Evolutionary conservation across 2,329 filamentous ascomycete genomes (phyloP), one percentile per base, ranked within the genome.

Genomic region (Elsinoe batatas): DNA sequence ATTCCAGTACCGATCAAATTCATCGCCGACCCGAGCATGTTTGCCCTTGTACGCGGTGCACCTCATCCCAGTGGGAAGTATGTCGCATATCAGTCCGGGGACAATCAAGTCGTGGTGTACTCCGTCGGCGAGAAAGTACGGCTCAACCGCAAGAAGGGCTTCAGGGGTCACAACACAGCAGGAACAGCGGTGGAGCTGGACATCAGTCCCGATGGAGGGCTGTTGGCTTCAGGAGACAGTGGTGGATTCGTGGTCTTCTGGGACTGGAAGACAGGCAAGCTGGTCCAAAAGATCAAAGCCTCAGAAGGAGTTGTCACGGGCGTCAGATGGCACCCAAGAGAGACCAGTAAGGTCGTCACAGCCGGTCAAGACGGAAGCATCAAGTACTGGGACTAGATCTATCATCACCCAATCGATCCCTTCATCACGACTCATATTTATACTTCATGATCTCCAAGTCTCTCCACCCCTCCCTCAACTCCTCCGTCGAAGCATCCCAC

Each of bases 191-290:
- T 97, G 60, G 93, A 95, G 65, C 79, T 98, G 51, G 84, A 86
- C 53, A 86, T 94, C 67, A 89, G 84, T 64, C 88, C 91, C 0
- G 93, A 97, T 68, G 93, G 93, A 0, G 89, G 95, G 67, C 95
- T 96, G 69, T 76, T 98, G 55, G 85, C 83, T 17, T 87, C 82
- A 15, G 93, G 93, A 59, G 93, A 98, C 70, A 88, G 83, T 53
- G 89, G 82, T 13, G 93, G 94, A 35, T 96, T 82, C 65, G 83
- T 95, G 47, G 95, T 88, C 72, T 96, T 97, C 74, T 98, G 91
- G 89, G 93, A 97, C 72, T 98, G 91, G 88, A 98, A 98, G 80
- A 96, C 90, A 37, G 95, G 91, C 71, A 97, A 96, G 74, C 91
- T 98, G 90, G 95, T 89, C 72, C 89, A 95, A 73, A 97, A 97